Percentiles rank a stretch among this genome's conserved stretches.
Conservation (phyloP, 164 flowering plant species). For the Houttuynia cordata region DNA sequence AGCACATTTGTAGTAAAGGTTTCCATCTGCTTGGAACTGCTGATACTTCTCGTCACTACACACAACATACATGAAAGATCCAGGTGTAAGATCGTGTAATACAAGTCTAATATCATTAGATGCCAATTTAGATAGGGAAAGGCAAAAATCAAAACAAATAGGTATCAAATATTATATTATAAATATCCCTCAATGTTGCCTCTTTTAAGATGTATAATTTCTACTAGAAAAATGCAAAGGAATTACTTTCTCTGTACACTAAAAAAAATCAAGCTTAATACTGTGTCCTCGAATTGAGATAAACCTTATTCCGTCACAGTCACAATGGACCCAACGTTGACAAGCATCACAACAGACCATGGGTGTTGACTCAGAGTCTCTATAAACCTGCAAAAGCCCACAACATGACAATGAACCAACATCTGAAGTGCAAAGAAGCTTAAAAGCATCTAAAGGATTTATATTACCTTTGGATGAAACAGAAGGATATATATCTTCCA, state of each 20-base stretch:
- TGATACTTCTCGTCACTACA: conserved; percentile 88
- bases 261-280: neutral
- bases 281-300: neutral
- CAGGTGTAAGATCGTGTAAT: neutral
- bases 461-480: too few species aligned
- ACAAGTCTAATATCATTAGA: too few species aligned
- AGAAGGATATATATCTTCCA: too few species aligned
- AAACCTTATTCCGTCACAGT: conserved; percentile 96
- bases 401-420: neutral
- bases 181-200: too few species aligned
- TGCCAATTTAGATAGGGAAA: too few species aligned
- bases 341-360: conserved; percentile 99
- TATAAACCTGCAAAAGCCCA: conserved; percentile 61
- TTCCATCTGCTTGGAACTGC: conserved; percentile 83
- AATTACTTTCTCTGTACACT: neutral
- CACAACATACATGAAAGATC: neutral
- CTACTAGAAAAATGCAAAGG: too few species aligned
- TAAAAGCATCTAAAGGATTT: too few species aligned
- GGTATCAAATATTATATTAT: too few species aligned
- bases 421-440: neutral
- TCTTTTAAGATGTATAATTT: too few species aligned
- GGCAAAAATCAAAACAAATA: too few species aligned
- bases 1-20: conserved; percentile 83
- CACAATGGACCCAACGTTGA: conserved; percentile 96
- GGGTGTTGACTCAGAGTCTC: conserved; percentile 98